phyloP scores from a whole-genome alignment of 176 grass and related monocot species.

The Aegilops speltoides region DNA sequence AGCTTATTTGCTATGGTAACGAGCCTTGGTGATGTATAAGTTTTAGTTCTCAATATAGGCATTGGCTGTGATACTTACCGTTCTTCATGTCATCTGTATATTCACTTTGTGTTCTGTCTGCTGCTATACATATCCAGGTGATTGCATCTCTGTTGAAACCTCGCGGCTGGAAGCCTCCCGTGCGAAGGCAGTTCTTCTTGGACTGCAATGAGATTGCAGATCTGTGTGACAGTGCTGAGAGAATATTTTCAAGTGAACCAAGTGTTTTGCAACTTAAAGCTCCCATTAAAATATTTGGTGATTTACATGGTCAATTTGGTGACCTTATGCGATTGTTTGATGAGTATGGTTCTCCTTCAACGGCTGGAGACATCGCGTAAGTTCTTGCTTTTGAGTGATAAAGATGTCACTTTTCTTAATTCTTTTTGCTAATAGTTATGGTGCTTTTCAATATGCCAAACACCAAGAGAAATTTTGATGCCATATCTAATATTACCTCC shows the following conservation, averaged over 20 bases:
- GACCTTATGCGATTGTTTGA: conserved; percentile 97
- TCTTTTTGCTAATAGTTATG: conserved; percentile 7
- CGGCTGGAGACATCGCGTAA: conserved; percentile 95
- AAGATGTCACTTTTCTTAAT: not conserved
- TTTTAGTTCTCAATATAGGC: not conserved
- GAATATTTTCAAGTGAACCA: conserved; percentile 95
- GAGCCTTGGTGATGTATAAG: not conserved
- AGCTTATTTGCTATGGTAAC: not conserved
- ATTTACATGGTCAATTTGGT: conserved; percentile 97
- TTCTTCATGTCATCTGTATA: conserved; percentile 2
- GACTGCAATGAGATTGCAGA: conserved; percentile 99
- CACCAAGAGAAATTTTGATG: conserved; percentile 2
- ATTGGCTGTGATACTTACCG: conserved; percentile 8
- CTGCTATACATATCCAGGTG: conserved; percentile 53
- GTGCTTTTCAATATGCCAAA: conserved; percentile 8
- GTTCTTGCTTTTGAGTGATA: conserved; percentile 30
- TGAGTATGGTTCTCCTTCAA: conserved; percentile 98
- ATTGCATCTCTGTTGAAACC: conserved; percentile 92
- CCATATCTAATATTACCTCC: not conserved
- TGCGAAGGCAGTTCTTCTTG: conserved; percentile 90
- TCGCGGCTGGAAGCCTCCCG: conserved; percentile 95
- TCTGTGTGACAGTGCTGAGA: conserved; percentile 90
- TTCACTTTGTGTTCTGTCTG: conserved; percentile 18
- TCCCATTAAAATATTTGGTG: conserved; percentile 96
- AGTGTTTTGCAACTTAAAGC: conserved; percentile 94